Evolutionary conservation across 805 yeast species (phyloP).

Genomic region (Metschnikowia baotianmanensis): DNA sequence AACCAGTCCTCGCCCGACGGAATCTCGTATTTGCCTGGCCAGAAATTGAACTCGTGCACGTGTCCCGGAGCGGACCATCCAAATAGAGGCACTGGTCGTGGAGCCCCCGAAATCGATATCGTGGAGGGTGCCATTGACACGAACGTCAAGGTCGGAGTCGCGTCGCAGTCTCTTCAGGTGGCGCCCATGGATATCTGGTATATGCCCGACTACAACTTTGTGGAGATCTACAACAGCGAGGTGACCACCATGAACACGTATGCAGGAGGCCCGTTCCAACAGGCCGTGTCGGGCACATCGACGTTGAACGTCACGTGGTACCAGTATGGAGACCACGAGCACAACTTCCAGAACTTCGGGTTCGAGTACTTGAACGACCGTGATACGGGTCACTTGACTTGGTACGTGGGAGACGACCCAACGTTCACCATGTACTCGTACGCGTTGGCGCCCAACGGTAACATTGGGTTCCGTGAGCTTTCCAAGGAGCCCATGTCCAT

Average conservation of each 20-base stretch:
- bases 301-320: conserved; percentile 38
- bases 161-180: conserved; percentile 41
- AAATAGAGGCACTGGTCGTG: conserved; percentile 35
- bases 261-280: conserved; percentile 39
- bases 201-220: conserved; percentile 38
- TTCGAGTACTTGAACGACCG: conserved; percentile 33
- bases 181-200: conserved; percentile 47
- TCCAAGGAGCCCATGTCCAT: conserved; percentile 93
- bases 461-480: conserved; percentile 76
- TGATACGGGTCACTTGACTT: conserved; percentile 33
- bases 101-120: conserved; percentile 35
- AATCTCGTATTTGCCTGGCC: conserved; percentile 39
- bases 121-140: conserved; percentile 23
- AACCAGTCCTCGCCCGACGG: conserved; percentile 41
- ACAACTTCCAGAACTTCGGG: conserved; percentile 33
- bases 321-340: conserved; percentile 20
- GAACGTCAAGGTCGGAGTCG: conserved; percentile 19
- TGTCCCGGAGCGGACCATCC: conserved; percentile 40
- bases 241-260: conserved; percentile 37
- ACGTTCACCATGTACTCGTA: conserved; percentile 70
- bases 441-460: conserved; percentile 88
- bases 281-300: conserved; percentile 38
- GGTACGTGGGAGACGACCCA: conserved; percentile 44
- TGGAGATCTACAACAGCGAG: conserved; percentile 26
- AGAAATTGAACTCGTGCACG: conserved; percentile 31